phyloP scores from a whole-genome alignment of 2,329 filamentous ascomycete genomes.

The Cladophialophora psammophila region DNA sequence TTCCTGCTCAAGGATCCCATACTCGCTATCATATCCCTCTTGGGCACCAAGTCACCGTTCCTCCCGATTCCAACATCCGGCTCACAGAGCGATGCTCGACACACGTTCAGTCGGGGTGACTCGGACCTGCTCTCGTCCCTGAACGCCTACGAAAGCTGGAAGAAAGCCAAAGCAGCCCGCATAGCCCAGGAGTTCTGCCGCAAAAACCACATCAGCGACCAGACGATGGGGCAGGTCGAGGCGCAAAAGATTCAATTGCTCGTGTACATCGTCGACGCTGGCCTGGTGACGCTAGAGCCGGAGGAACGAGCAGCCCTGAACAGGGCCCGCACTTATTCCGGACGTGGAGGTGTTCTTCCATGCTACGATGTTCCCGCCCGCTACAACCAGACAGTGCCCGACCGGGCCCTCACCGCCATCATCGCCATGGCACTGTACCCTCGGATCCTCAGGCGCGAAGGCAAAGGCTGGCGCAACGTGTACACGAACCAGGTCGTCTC shows the following conservation, averaged over 20 bases:
- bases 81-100: constrained; percentile 74
- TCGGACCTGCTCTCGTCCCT: constrained; percentile 93
- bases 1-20: constrained; percentile 69
- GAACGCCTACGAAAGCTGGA: constrained; percentile 92
- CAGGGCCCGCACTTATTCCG: constrained; percentile 41
- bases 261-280: constrained; percentile 82
- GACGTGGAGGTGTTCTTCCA: constrained; percentile 61
- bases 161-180: constrained; percentile 75
- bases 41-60: constrained; percentile 95
- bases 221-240: constrained; percentile 89
- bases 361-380: constrained; percentile 80
- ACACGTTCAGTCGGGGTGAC: constrained; percentile 82
- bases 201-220: constrained; percentile 91
- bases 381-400: constrained; percentile 79
- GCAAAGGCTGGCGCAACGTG: constrained; percentile 87
- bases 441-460: constrained; percentile 83
- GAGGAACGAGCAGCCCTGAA: constrained; percentile 30
- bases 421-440: constrained; percentile 97
- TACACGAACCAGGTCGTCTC: constrained; percentile 91
- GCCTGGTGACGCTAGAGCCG: constrained; percentile 72
- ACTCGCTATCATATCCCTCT: constrained; percentile 87
- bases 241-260: constrained; percentile 93
- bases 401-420: constrained; percentile 78
- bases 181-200: constrained; percentile 86
- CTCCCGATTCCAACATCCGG: constrained; percentile 84